Evolutionary conservation across 1,284 basidiomycete genomes (phyloP).

Genomic region (Ustilago curta): DNA sequence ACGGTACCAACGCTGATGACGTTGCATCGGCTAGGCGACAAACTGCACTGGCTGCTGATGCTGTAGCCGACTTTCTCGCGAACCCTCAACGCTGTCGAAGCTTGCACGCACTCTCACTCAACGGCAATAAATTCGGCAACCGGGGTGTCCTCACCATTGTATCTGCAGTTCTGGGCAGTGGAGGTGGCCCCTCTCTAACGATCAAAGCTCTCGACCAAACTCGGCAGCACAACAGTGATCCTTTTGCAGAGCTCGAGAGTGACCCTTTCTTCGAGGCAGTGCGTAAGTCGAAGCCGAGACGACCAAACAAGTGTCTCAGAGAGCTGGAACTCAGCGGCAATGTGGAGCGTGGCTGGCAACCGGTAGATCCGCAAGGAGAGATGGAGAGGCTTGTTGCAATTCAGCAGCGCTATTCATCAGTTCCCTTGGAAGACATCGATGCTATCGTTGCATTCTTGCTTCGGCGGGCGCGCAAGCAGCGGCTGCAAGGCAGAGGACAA

Average conservation of each 20-base stretch:
- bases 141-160: slow-evolving; percentile 23
- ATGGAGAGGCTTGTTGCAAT: slow-evolving; percentile 8
- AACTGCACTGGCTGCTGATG: slow-evolving; percentile 9
- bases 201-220: background rate
- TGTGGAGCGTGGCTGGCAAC: slow-evolving; percentile 10
- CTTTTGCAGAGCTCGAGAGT: background rate
- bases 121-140: slow-evolving; percentile 30
- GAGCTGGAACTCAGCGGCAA: slow-evolving; percentile 11
- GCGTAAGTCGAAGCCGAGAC: background rate
- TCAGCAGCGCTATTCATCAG: slow-evolving; percentile 13
- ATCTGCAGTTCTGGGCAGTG: slow-evolving; percentile 10
- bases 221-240: no score
- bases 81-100: slow-evolving; percentile 30
- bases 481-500: background rate
- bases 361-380: slow-evolving; percentile 5
- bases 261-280: slow-evolving; percentile 12
- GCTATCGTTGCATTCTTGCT: slow-evolving; percentile 19
- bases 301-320: slow-evolving; percentile 8
- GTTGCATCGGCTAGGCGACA: background rate
- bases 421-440: slow-evolving; percentile 16
- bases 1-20: background rate
- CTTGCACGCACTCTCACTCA: slow-evolving; percentile 13
- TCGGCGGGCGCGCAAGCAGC: background rate
- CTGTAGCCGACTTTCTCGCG: slow-evolving; percentile 22
- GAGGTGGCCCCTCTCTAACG: no score